Evolutionary conservation across 2,329 filamentous ascomycete species (phyloP).

Genomic region (Colletotrichum salicis): DNA sequence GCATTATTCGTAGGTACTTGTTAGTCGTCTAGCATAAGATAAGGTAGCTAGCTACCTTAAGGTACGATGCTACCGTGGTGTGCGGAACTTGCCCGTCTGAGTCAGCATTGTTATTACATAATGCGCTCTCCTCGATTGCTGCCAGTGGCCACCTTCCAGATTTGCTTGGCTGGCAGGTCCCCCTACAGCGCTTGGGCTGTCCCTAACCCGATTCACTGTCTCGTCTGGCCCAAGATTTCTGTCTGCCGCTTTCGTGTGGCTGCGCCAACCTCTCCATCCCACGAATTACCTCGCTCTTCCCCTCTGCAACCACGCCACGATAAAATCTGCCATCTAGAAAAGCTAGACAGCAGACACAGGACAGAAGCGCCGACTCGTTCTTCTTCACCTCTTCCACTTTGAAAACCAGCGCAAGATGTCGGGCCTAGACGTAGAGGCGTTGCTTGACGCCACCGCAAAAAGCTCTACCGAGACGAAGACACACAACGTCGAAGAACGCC

Average conservation of each 20-base stretch:
- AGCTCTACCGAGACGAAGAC: constrained; percentile 61
- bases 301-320: constrained; percentile 6
- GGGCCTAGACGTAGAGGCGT: constrained; percentile 82
- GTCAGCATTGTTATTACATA: constrained; percentile 4
- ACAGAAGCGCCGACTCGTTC: background rate
- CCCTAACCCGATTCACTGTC: constrained; percentile 22
- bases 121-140: background rate
- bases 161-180: background rate
- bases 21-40: too few relatives aligned
- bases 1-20: background rate
- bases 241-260: constrained; percentile 1
- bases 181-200: background rate
- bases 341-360: background rate
- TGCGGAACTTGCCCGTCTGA: background rate
- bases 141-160: background rate
- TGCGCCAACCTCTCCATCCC: constrained; percentile 19
- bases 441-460: constrained; percentile 86
- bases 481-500: constrained; percentile 66
- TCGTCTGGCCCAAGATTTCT: constrained; percentile 8
- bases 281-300: background rate
- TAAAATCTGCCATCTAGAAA: background rate
- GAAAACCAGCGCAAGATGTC: constrained; percentile 52
- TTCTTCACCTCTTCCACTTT: background rate
- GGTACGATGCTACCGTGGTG: background rate
- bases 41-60: background rate